phyloP scores from a whole-genome alignment of 2,329 filamentous ascomycete species.

The Alternaria sp. region DNA sequence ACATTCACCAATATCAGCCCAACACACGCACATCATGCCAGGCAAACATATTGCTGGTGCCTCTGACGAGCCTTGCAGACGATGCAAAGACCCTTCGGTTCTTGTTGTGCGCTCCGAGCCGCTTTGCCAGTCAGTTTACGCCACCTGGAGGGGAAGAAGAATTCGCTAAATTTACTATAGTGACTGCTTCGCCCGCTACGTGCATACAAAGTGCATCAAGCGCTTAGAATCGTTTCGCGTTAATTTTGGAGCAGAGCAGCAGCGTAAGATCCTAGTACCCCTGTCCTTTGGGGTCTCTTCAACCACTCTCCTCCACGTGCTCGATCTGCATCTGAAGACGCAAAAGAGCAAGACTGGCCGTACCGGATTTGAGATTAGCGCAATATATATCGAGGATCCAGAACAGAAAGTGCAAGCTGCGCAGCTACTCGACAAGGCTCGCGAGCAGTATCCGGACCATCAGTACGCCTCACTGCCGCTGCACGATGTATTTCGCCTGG shows the following conservation, averaged over 20 bases:
- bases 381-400: constrained; percentile 56
- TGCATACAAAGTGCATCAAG: constrained; percentile 79
- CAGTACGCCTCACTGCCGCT: constrained; percentile 69
- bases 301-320: constrained; percentile 74
- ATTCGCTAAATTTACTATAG: constrained; percentile 51
- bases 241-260: constrained; percentile 52
- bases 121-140: constrained; percentile 63
- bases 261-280: constrained; percentile 72
- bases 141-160: constrained; percentile 4
- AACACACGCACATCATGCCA: constrained; percentile 35
- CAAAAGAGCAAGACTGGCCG: constrained; percentile 70
- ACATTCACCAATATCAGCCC: constrained; percentile 6
- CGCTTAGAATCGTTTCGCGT: constrained; percentile 72
- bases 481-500: constrained; percentile 57
- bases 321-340: constrained; percentile 71
- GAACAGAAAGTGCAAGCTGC: constrained; percentile 12
- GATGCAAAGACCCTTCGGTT: constrained; percentile 61
- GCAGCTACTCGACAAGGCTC: constrained; percentile 48
- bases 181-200: constrained; percentile 78
- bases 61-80: constrained; percentile 55
- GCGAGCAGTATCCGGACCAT: constrained; percentile 69
- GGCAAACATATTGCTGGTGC: constrained; percentile 32
- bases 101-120: constrained; percentile 65
- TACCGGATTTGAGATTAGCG: constrained; percentile 70
- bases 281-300: constrained; percentile 86